Conservation (phyloP, 2,329 filamentous ascomycete genomes). For the Grosmannia penicillata region DNA sequence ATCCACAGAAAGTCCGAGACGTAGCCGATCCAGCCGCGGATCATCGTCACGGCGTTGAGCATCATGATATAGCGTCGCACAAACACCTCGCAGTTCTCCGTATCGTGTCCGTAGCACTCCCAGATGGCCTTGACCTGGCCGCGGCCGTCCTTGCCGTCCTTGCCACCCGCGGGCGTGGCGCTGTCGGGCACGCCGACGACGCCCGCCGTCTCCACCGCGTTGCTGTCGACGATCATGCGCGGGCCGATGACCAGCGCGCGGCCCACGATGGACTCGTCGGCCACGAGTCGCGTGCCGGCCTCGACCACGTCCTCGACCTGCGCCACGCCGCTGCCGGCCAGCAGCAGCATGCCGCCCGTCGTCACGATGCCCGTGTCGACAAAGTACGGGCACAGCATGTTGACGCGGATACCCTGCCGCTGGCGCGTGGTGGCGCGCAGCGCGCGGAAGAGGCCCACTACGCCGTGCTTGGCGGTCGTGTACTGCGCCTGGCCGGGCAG, state of each 20-base stretch:
- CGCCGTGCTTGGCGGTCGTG: conserved; percentile 46
- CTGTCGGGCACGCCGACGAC: conserved; percentile 7
- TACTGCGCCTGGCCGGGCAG: conserved; percentile 34
- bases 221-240: conserved; percentile 29
- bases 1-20: conserved; percentile 18
- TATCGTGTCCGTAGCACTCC: conserved; percentile 48
- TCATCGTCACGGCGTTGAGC: conserved; percentile 32
- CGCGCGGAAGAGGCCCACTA: conserved; percentile 47
- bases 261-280: conserved; percentile 40
- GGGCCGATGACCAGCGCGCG: conserved; percentile 43
- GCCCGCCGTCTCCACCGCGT: conserved; percentile 9
- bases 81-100: conserved; percentile 40
- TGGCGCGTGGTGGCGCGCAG: conserved; percentile 35
- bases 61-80: conserved; percentile 35
- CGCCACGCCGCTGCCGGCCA: conserved; percentile 41
- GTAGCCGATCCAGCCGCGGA: conserved; percentile 40
- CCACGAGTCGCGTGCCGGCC: conserved; percentile 44
- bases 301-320: conserved; percentile 44
- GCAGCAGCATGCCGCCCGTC: conserved; percentile 28
- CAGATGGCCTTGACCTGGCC: conserved; percentile 30
- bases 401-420: conserved; percentile 39
- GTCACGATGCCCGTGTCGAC: conserved; percentile 41
- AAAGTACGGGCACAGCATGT: conserved; percentile 53
- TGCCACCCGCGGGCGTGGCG: not conserved
- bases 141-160: conserved; percentile 5